Percentiles rank a stretch among this genome's conserved stretches.
Conservation (phyloP, 2,329 filamentous ascomycete genomes). For the Chaetomiaceae sp. region DNA sequence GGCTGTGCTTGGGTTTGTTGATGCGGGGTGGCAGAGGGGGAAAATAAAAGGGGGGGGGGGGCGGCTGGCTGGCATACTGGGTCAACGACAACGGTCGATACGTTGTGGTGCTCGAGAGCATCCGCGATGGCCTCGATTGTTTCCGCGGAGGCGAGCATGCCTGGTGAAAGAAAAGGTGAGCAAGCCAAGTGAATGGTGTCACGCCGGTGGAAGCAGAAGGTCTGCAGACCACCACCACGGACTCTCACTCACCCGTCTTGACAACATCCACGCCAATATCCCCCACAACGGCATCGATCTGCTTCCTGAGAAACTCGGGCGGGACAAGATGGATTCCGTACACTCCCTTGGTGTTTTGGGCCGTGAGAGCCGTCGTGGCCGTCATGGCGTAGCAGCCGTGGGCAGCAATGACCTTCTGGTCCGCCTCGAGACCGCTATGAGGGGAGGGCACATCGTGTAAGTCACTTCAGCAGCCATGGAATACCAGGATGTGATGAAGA, state of each 20-base stretch:
- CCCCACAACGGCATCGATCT: slow-evolving; percentile 76
- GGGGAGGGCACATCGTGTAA: slow-evolving; percentile 5
- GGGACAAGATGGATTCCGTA: slow-evolving; percentile 74
- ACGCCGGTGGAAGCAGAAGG: too few relatives aligned
- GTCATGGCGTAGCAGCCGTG: slow-evolving; percentile 96
- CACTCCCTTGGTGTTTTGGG: slow-evolving; percentile 86
- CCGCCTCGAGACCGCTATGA: slow-evolving; percentile 80
- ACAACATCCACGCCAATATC: slow-evolving; percentile 87
- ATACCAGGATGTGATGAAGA: too few relatives aligned
- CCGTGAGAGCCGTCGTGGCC: slow-evolving; percentile 90
- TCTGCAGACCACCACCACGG: too few relatives aligned
- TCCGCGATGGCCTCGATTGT: slow-evolving; percentile 64
- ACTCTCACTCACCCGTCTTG: slow-evolving; percentile 65
- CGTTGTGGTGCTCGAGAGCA: slow-evolving; percentile 51
- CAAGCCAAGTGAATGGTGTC: neutral
- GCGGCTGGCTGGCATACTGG: slow-evolving; percentile 47
- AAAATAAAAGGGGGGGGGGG: neutral
- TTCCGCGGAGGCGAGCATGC: slow-evolving; percentile 72
- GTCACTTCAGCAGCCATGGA: neutral
- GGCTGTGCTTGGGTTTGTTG: neutral
- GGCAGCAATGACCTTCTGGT: slow-evolving; percentile 88
- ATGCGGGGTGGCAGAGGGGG: neutral
- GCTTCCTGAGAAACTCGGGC: slow-evolving; percentile 69
- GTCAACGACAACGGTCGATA: slow-evolving; percentile 62
- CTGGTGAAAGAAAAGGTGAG: slow-evolving; percentile 35